phyloP scores from a whole-genome alignment of 176 grass and related monocot species.

The Cenchrus americanus region DNA sequence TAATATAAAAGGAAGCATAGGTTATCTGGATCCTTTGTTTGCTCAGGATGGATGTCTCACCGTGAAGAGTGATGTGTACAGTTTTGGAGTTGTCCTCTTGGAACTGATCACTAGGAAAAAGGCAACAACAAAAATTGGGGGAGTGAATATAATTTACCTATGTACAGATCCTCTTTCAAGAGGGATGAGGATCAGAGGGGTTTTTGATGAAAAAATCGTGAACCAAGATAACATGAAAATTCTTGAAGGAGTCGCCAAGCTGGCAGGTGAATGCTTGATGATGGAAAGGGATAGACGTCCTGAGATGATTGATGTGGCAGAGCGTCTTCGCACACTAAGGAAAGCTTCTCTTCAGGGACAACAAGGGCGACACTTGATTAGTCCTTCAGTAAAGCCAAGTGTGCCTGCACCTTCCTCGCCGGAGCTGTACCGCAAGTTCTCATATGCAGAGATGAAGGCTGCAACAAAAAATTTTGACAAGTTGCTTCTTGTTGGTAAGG shows the following conservation, averaged over 20 bases:
- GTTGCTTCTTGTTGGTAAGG: not conserved
- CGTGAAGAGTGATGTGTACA: conserved; percentile 31
- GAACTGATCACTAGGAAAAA: conserved; percentile 24
- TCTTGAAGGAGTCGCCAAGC: not conserved
- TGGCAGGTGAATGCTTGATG: conserved; percentile 21
- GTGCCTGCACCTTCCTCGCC: not conserved
- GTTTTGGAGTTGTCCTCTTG: conserved; percentile 16
- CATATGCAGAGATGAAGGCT: not conserved
- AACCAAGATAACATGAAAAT: not conserved
- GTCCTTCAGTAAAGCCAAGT: not conserved
- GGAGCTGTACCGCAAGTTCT: not conserved
- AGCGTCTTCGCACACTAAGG: not conserved
- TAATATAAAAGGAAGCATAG: not conserved
- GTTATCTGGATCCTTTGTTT: conserved; percentile 34
- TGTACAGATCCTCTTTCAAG: not conserved
- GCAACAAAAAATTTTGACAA: not conserved
- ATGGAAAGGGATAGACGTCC: conserved; percentile 16
- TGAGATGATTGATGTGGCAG: not conserved
- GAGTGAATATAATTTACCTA: not conserved
- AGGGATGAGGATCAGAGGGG: not conserved
- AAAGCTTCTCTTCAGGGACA: not conserved
- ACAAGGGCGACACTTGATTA: too few species aligned
- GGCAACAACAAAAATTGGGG: not conserved
- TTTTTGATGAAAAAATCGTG: conserved; percentile 12
- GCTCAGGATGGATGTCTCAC: not conserved